These are phyloP conservation scores for Xylariaceae sp. DNA, from an alignment of 2,329 filamentous ascomycete species.

Conservation along the genomic window DNA sequence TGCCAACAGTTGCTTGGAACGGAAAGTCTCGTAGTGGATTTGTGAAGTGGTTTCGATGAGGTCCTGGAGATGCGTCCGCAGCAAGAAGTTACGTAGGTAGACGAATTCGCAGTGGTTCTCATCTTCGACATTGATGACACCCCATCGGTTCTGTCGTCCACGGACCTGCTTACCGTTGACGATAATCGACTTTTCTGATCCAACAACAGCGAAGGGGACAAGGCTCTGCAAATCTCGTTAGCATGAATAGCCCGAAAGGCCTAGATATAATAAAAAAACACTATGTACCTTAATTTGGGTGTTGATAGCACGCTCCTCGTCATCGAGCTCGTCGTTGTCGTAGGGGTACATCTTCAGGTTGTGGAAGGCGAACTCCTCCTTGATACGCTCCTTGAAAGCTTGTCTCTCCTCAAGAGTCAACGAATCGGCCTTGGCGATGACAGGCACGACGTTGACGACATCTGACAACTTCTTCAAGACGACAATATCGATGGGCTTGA, in stretches of 20 bases:
- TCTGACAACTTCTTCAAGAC: conserved; percentile 99
- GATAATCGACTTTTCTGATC: conserved; percentile 96
- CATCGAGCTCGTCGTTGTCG: conserved; percentile 97
- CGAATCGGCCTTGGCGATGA: conserved; percentile 97
- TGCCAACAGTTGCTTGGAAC: conserved; percentile 94
- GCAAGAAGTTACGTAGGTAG: conserved; percentile 96
- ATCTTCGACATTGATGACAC: conserved; percentile 98
- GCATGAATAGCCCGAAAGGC: conserved; percentile 8
- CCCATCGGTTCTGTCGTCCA: conserved; percentile 98
- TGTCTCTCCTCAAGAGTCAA: conserved; percentile 91
- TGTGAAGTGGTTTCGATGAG: conserved; percentile 98
- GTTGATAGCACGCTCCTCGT: conserved; percentile 91
- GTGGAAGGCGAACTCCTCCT: conserved; percentile 99
- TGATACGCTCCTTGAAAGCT: conserved; percentile 98
- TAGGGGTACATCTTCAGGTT: conserved; percentile 99
- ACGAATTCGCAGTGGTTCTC: conserved; percentile 99
- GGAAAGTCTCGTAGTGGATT: conserved; percentile 99
- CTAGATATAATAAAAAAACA: neutral
- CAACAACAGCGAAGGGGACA: conserved; percentile 95
- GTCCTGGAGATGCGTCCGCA: conserved; percentile 95
- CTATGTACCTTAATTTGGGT: conserved; percentile 83
- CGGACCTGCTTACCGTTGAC: conserved; percentile 96
- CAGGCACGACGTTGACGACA: conserved; percentile 97
- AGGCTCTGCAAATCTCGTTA: conserved; percentile 60
- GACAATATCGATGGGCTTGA: conserved; percentile 99